Evolutionary conservation across 495 filamentous ascomycete genomes (phyloP).

Genomic region (Elaphomyces granulatus): DNA sequence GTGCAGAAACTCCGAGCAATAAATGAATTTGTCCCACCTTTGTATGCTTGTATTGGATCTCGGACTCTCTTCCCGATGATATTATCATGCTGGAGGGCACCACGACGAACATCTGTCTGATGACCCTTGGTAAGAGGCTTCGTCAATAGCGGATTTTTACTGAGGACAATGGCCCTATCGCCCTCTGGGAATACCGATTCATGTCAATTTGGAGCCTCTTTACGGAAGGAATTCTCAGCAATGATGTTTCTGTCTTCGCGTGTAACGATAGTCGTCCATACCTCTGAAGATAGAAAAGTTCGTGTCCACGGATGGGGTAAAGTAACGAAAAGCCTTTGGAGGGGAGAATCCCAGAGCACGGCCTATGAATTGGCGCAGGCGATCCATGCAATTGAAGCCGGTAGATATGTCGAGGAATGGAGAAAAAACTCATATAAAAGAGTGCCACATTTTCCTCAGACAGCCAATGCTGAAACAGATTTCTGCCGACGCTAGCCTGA

Average conservation of each 20-base stretch:
- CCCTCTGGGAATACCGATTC: conserved; percentile 35
- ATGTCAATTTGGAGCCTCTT: too few species aligned
- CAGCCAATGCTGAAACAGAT: too few species aligned
- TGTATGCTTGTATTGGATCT: conserved; percentile 38
- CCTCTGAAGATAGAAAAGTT: conserved; percentile 30
- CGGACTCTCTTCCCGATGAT: conserved; percentile 50
- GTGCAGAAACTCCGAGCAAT: background rate
- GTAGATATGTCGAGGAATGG: too few species aligned
- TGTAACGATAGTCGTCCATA: background rate
- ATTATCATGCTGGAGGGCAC: conserved; percentile 38
- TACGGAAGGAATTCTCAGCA: background rate
- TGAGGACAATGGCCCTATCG: conserved; percentile 42
- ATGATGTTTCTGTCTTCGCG: background rate
- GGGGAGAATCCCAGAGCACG: conserved; percentile 19
- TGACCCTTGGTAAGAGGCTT: conserved; percentile 33
- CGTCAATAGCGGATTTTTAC: conserved; percentile 34
- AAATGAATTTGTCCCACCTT: conserved; percentile 19
- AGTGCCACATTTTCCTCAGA: too few species aligned
- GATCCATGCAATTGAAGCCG: conserved; percentile 21
- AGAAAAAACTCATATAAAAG: too few species aligned
- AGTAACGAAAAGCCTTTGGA: conserved; percentile 5
- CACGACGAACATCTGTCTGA: conserved; percentile 34
- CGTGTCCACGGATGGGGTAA: conserved; percentile 23
- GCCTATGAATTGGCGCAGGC: conserved; percentile 24
- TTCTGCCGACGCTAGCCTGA: too few species aligned